Percentiles rank a stretch among this genome's conserved stretches.
These are phyloP conservation scores for Neofusicoccum laricinum DNA, from an alignment of 2,329 filamentous ascomycete species.

Conservation along the genomic window DNA sequence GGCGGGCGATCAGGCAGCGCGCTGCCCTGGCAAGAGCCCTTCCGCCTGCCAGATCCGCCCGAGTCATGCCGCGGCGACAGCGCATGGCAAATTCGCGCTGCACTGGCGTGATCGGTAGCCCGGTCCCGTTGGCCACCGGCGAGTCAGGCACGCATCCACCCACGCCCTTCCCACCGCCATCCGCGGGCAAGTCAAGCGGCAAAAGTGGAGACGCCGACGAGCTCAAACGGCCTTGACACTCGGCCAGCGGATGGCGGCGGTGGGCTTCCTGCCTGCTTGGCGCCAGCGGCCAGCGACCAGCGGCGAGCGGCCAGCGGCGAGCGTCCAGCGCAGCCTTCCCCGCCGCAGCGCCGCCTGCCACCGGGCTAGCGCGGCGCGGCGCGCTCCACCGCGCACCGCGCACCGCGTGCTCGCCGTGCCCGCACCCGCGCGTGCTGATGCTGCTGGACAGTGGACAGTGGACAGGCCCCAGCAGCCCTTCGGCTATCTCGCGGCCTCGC, in stretches of 20 bases:
- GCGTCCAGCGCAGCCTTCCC: constrained; percentile 7
- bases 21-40: background rate
- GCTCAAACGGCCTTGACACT: constrained; percentile 14
- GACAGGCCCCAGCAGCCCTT: too few species aligned
- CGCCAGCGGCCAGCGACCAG: background rate
- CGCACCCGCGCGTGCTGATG: background rate
- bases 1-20: background rate
- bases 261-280: background rate
- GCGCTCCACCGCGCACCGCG: background rate
- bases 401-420: background rate
- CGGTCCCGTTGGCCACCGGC: constrained; percentile 4
- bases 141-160: constrained; percentile 15
- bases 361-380: background rate
- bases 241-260: constrained; percentile 2
- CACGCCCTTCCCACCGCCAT: constrained; percentile 16
- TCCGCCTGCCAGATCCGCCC: background rate
- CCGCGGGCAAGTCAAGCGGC: constrained; percentile 18
- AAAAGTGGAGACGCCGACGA: constrained; percentile 9
- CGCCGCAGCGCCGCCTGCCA: background rate
- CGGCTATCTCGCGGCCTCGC: background rate
- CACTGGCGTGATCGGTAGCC: constrained; percentile 9
- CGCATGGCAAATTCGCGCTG: constrained; percentile 13
- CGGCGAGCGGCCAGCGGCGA: background rate
- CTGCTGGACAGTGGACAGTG: too few species aligned
- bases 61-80: constrained; percentile 10